Evolutionary conservation across 768 basidiomycete genomes (phyloP).

Genomic region (Xerocomellus chrysenteron): DNA sequence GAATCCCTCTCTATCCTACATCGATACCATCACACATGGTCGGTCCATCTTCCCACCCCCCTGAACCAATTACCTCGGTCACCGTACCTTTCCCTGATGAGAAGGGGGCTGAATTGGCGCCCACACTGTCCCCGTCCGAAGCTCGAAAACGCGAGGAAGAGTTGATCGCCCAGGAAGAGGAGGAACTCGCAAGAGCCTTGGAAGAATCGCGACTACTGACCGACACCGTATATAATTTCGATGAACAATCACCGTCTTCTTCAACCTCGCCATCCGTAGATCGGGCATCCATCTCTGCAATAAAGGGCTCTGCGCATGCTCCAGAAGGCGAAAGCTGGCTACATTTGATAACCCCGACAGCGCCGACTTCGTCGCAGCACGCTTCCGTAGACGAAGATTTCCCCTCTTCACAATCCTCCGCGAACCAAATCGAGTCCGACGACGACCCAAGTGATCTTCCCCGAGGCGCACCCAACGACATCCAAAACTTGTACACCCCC

Average conservation of each 20-base stretch:
- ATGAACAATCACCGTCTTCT: slow-evolving; percentile 5
- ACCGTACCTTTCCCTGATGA: slow-evolving; percentile 35
- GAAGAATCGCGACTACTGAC: slow-evolving; percentile 46
- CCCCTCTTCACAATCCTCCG: slow-evolving; percentile 24
- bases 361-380: slow-evolving; percentile 21
- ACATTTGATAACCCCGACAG: slow-evolving; percentile 28
- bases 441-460: slow-evolving; percentile 1
- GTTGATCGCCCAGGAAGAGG: slow-evolving; percentile 49
- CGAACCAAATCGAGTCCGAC: slow-evolving; percentile 16
- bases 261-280: slow-evolving; percentile 9
- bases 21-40: slow-evolving; percentile 25
- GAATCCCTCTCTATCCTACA: slow-evolving; percentile 35
- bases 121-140: slow-evolving; percentile 47
- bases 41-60: slow-evolving; percentile 5
- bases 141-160: slow-evolving; percentile 29
- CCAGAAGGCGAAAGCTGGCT: slow-evolving; percentile 33
- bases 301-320: slow-evolving; percentile 15
- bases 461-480: slow-evolving; percentile 5
- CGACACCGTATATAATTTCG: slow-evolving; percentile 6
- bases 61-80: slow-evolving; percentile 2
- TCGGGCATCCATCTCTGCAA: slow-evolving; percentile 18
- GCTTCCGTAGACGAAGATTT: slow-evolving; percentile 24
- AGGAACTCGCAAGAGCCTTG: slow-evolving; percentile 63
- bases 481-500: background rate
- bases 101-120: slow-evolving; percentile 46